Evolutionary conservation across 2,329 filamentous ascomycete genomes (phyloP).

Genomic region (Periconia sp.): DNA sequence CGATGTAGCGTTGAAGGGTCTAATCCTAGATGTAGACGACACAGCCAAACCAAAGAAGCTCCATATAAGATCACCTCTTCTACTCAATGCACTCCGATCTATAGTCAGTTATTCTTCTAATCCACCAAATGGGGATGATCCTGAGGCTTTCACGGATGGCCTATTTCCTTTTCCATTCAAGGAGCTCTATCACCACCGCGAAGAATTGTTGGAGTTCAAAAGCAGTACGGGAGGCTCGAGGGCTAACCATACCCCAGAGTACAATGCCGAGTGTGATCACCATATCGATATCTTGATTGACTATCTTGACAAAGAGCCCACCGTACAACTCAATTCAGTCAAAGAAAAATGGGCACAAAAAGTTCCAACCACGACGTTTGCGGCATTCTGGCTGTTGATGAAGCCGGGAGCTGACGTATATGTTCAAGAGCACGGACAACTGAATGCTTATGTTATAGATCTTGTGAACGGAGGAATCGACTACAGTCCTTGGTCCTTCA

Average conservation of each 20-base stretch:
- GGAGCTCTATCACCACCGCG: constrained; percentile 7
- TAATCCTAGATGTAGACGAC: neutral
- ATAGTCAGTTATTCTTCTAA: constrained; percentile 1
- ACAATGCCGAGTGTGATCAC: constrained; percentile 11
- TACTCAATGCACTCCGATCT: neutral
- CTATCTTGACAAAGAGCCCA: constrained; percentile 10
- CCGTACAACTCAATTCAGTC: neutral
- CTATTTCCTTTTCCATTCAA: constrained; percentile 5
- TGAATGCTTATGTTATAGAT: constrained; percentile 17
- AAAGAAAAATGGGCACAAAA: constrained; percentile 2
- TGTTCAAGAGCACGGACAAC: constrained; percentile 5
- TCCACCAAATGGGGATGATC: no score
- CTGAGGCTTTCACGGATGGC: neutral
- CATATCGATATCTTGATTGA: constrained; percentile 17
- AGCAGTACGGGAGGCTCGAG: neutral
- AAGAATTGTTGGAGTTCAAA: constrained; percentile 5
- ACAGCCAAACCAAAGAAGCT: neutral
- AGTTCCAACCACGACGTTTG: constrained; percentile 9
- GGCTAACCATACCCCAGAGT: constrained; percentile 7
- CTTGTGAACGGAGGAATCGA: constrained; percentile 3
- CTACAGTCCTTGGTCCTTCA: neutral
- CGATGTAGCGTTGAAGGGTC: neutral
- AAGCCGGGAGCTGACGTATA: constrained; percentile 13
- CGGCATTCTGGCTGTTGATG: constrained; percentile 9
- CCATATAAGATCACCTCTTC: neutral